phyloP scores from a whole-genome alignment of 116 monocot genomes.

The Cymodocea nodosa region DNA sequence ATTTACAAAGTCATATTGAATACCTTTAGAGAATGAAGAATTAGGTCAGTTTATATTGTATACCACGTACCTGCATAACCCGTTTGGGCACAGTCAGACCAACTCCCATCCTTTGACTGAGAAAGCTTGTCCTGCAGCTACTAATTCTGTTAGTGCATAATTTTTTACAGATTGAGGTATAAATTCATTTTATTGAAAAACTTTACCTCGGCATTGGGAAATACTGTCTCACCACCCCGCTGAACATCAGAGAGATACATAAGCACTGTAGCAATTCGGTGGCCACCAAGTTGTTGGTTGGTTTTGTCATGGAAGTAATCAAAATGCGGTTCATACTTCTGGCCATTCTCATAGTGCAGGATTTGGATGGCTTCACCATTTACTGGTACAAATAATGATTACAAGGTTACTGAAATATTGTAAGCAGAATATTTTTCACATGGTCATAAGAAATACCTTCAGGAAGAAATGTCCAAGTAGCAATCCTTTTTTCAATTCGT shows the following conservation, averaged over 20 bases:
- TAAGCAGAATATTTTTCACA: neutral
- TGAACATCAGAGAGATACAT: slow-evolving; percentile 63
- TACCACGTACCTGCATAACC: slow-evolving; percentile 63
- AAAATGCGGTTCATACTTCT: slow-evolving; percentile 71
- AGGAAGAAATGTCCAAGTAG: slow-evolving; percentile 75
- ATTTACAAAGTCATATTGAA: too few relatives aligned
- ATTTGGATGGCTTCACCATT: slow-evolving; percentile 65
- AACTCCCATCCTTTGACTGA: slow-evolving; percentile 59
- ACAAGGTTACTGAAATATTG: neutral
- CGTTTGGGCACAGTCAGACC: slow-evolving; percentile 70
- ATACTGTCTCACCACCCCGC: slow-evolving; percentile 77
- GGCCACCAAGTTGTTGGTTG: slow-evolving; percentile 44
- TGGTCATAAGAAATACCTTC: slow-evolving; percentile 22
- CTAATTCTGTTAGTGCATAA: neutral
- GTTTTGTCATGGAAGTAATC: slow-evolving; percentile 56
- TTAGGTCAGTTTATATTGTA: too few relatives aligned
- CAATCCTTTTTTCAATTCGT: slow-evolving; percentile 51
- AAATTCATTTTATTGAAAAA: neutral
- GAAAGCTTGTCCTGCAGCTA: slow-evolving; percentile 33
- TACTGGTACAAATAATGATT: slow-evolving; percentile 18
- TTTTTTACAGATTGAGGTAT: neutral
- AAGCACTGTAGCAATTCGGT: slow-evolving; percentile 56
- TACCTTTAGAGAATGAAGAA: too few relatives aligned
- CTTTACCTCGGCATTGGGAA: slow-evolving; percentile 68
- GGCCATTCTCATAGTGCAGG: slow-evolving; percentile 51